phyloP scores from a whole-genome alignment of 164 flowering plant genomes.

The Taxillus chinensis region DNA sequence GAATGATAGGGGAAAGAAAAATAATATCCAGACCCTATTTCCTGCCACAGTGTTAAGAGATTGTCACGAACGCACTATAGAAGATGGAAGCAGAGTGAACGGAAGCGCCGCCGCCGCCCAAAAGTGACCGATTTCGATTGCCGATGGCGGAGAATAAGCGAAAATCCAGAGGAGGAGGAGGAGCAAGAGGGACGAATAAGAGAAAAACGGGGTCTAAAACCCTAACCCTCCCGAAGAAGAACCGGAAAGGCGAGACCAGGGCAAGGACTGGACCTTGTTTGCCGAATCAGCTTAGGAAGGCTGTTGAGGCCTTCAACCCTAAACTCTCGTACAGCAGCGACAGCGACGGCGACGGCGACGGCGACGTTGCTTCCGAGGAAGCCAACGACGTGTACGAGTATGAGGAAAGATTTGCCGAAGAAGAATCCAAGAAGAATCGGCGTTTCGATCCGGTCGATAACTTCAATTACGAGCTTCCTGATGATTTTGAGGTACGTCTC shows the following conservation, averaged over 20 bases:
- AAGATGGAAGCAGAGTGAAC: too few relatives aligned
- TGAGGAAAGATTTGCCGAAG: conserved; percentile 58
- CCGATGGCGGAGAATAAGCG: conserved; percentile 35
- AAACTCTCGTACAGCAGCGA: neutral
- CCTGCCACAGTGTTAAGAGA: too few relatives aligned
- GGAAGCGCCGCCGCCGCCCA: too few relatives aligned
- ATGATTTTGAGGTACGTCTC: conserved; percentile 50
- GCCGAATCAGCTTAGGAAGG: conserved; percentile 33
- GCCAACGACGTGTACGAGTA: conserved; percentile 61
- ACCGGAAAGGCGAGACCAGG: conserved; percentile 1
- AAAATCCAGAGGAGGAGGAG: conserved; percentile 16
- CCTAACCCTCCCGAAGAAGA: neutral
- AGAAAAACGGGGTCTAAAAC: conserved; percentile 3
- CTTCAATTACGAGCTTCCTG: conserved; percentile 61
- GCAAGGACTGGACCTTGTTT: conserved; percentile 47
- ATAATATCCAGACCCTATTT: too few relatives aligned
- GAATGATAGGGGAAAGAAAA: too few relatives aligned
- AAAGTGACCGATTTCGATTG: too few relatives aligned
- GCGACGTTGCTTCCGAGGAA: conserved; percentile 26
- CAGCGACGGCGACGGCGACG: conserved; percentile 12
- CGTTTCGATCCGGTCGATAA: conserved; percentile 78
- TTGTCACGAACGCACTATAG: too few relatives aligned
- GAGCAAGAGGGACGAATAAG: neutral
- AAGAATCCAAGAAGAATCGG: conserved; percentile 69
- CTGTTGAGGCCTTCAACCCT: conserved; percentile 27